Evolutionary conservation across 345 rosid genomes (phyloP).

Genomic region (Melastoma malabathricum): DNA sequence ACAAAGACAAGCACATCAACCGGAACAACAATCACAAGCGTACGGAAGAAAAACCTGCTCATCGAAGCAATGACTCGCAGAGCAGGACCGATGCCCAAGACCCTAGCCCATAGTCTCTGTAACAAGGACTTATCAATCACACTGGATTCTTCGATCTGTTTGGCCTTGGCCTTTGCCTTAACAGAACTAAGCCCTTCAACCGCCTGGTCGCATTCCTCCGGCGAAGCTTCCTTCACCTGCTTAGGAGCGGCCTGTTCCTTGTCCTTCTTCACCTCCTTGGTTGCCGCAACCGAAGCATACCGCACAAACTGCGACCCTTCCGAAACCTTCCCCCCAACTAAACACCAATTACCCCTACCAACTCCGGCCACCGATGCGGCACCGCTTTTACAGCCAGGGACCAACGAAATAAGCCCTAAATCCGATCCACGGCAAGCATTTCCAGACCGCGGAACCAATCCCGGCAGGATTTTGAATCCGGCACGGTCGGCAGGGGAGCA

Average conservation of each 20-base stretch:
- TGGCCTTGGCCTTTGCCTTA: slow-evolving; percentile 87
- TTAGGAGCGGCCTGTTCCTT: slow-evolving; percentile 32
- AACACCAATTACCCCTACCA: no score
- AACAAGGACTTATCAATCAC: slow-evolving; percentile 35
- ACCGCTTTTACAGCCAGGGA: no score
- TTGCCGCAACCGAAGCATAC: slow-evolving; percentile 44
- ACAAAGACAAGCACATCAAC: slow-evolving; percentile 3
- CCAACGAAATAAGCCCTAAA: no score
- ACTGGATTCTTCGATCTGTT: slow-evolving; percentile 50
- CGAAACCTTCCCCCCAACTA: slow-evolving; percentile 18
- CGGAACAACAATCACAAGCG: slow-evolving; percentile 9
- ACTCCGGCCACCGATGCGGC: no score
- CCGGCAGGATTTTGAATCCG: no score
- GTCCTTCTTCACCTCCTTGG: slow-evolving; percentile 23
- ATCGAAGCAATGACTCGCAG: slow-evolving; percentile 81
- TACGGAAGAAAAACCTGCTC: slow-evolving; percentile 57
- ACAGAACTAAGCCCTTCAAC: slow-evolving; percentile 72
- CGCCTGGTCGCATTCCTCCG: slow-evolving; percentile 94
- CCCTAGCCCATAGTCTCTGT: slow-evolving; percentile 41
- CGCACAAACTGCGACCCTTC: slow-evolving; percentile 23
- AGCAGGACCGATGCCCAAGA: slow-evolving; percentile 87
- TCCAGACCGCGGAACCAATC: no score
- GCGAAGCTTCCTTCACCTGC: slow-evolving; percentile 72
- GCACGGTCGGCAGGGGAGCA: slow-evolving; percentile 17
- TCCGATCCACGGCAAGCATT: no score